Base-by-base conservation (phyloP, 2,329 filamentous ascomycete genomes). In the Nigrospora oryzae region DNA sequence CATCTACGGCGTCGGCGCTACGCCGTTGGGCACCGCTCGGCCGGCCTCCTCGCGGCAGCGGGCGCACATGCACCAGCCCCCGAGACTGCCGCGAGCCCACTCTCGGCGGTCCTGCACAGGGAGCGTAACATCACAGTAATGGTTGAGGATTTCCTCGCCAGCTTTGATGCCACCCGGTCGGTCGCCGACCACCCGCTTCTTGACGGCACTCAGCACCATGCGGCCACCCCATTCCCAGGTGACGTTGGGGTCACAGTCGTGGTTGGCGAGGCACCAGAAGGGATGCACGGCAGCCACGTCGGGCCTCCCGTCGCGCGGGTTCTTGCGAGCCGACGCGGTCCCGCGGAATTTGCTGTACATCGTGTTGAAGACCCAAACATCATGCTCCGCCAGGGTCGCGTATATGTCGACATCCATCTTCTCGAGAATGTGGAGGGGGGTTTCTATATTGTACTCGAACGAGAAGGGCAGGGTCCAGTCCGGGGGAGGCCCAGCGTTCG, bases 211-310 rank as follows among this genome's bases (percentile, higher is more conserved):
- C 48, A 93, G 78, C 33, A 79, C 76, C 75, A 93, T 90, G 43
- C 75, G 76, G 1, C 86, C 86, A 28, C 84, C 82, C 88, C 90
- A 96, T 57, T 95, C 87, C 93, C 93, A 98, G 4, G 79, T 79
- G 35, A 97, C 89, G 62, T 95, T 96, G 10, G 93, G 93, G 60
- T 95, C 83, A 65, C 93, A 98, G 62, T 89, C 89, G 62, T 98
- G 93, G 58, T 98, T 98, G 28, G 91, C 90, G 30, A 97, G 73
- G 65, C 90, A 97, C 89, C 93, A 98, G 54, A 95, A 81, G 2
- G 91, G 89, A 66, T 97, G 90, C 28, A 97, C 90, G 28, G 91
- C 91, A 28, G 88, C 89, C 5, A 95, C 85, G 56, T 97, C 93
- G 0, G 93, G 91, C 11, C 87, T 80, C 3, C 89, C 87, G 50